phyloP scores from a whole-genome alignment of 805 yeast species.

The Myxozyma udenii region DNA sequence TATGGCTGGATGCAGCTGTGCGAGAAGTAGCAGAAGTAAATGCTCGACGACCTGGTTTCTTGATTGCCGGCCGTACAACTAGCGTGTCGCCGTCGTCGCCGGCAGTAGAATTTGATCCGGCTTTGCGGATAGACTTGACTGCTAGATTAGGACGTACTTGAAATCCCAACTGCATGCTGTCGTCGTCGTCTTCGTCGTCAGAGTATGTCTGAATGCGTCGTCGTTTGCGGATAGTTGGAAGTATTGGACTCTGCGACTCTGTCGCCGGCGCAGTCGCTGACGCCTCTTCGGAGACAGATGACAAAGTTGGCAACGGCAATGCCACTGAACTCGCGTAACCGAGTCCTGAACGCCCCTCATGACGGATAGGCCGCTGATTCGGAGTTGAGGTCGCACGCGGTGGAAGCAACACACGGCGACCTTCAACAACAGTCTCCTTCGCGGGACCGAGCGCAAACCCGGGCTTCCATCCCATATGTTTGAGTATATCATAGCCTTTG shows the following conservation, averaged over 20 bases:
- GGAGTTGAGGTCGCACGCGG: conserved; percentile 15
- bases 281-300: neutral
- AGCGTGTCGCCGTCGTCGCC: neutral
- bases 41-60: neutral
- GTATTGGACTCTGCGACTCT: neutral
- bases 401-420: conserved; percentile 22
- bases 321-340: neutral
- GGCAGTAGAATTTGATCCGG: neutral
- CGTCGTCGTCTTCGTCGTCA: conserved; percentile 31
- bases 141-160: neutral
- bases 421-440: conserved; percentile 55
- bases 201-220: conserved; percentile 9
- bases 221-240: neutral
- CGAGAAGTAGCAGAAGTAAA: neutral
- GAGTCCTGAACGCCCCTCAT: neutral
- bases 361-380: neutral
- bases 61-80: neutral
- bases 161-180: neutral
- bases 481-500: conserved; percentile 66
- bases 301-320: neutral
- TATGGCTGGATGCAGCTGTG: neutral
- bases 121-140: neutral
- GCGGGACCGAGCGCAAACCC: conserved; percentile 80
- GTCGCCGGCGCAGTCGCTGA: no score
- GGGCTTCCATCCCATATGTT: conserved; percentile 73